phyloP scores from a whole-genome alignment of 176 grass and related monocot species.

The Raddia distichophylla region DNA sequence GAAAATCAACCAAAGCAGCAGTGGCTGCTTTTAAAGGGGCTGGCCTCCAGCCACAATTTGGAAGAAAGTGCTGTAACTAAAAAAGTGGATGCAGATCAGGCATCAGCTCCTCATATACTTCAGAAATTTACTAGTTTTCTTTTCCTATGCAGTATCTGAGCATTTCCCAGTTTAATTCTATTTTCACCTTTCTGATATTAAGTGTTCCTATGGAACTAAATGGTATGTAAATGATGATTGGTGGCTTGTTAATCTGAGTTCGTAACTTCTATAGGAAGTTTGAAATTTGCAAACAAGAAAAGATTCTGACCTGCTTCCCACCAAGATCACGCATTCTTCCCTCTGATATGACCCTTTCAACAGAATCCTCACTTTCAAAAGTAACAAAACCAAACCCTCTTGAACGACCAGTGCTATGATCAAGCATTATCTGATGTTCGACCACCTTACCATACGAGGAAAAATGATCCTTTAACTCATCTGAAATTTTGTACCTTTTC shows the following conservation, averaged over 20 bases:
- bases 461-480: conserved; percentile 96
- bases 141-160: not conserved
- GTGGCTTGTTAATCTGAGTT: not conserved
- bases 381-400: conserved; percentile 98
- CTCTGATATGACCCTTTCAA: conserved; percentile 90
- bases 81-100: not conserved
- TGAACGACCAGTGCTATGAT: conserved; percentile 89
- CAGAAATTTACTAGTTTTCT: not conserved
- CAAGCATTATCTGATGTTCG: conserved; percentile 97
- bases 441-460: conserved; percentile 74
- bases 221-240: not conserved
- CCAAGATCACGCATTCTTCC: conserved; percentile 94
- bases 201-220: not conserved
- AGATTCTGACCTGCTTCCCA: conserved; percentile 80
- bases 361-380: conserved; percentile 90
- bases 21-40: not conserved
- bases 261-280: not conserved
- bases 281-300: conserved; percentile 11
- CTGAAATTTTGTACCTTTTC: conserved; percentile 52
- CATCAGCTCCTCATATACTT: not conserved
- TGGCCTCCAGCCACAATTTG: not conserved
- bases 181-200: not conserved
- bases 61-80: not conserved
- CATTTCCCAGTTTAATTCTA: not conserved
- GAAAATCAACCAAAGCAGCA: not conserved